A percentile compares a stretch with the other conserved stretches of the same genome.
Conservation (phyloP, 768 basidiomycete genomes). For the Lactifluus pinguis region DNA sequence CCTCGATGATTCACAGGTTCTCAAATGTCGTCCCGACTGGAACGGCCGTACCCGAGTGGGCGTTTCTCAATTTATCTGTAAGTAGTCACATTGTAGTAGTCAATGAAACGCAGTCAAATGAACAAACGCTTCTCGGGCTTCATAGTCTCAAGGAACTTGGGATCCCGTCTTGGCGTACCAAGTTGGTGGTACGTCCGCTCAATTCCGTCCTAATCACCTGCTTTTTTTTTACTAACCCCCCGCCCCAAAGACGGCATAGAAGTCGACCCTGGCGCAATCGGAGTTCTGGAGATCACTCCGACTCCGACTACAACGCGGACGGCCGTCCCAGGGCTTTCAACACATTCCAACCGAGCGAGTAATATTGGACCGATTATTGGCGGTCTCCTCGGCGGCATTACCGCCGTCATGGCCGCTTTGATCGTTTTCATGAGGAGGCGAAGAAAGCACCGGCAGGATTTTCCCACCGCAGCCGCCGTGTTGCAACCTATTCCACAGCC, state of each 20-base stretch:
- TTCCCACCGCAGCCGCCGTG: too few relatives aligned
- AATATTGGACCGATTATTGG: neutral
- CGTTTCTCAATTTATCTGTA: conserved; percentile 7
- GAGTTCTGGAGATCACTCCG: neutral
- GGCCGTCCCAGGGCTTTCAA: neutral
- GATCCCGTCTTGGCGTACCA: neutral
- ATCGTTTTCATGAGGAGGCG: too few relatives aligned
- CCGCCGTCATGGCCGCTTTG: neutral
- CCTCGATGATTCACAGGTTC: neutral
- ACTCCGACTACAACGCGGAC: neutral
- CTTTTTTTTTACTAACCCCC: too few relatives aligned
- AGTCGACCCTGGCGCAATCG: neutral
- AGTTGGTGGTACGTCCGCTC: neutral
- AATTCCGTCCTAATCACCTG: too few relatives aligned
- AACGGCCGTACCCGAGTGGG: conserved; percentile 7
- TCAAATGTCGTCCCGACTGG: neutral
- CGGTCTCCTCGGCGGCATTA: neutral
- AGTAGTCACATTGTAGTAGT: neutral
- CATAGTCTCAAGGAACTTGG: neutral
- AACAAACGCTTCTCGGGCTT: too few relatives aligned
- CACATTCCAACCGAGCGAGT: neutral
- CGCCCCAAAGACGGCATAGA: neutral
- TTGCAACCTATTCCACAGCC: too few relatives aligned
- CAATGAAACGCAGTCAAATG: neutral
- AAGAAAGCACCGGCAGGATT: too few relatives aligned